These are phyloP conservation scores for Panicum hallii DNA, from an alignment of 202 grass and related monocot species.

Conservation along the genomic window DNA sequence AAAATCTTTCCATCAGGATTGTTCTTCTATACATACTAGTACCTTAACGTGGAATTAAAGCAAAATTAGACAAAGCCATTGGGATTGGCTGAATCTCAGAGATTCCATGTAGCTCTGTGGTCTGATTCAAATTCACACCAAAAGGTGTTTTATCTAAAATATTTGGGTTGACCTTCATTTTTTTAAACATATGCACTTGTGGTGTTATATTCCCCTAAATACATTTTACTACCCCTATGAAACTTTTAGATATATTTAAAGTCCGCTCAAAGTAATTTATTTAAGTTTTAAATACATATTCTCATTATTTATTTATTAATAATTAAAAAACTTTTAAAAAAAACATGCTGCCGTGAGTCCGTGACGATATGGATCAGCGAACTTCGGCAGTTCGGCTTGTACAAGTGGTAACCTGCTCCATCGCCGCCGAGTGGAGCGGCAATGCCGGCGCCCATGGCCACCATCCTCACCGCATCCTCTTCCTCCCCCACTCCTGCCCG, in stretches of 20 bases:
- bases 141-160: neutral
- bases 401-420: too few relatives aligned
- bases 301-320: too few relatives aligned
- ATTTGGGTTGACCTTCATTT: neutral
- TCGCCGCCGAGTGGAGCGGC: neutral
- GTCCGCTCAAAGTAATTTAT: too few relatives aligned
- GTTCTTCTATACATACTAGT: too few relatives aligned
- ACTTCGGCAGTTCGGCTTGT: neutral
- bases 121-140: neutral
- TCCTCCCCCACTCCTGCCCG: neutral
- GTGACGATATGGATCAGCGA: neutral
- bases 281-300: too few relatives aligned
- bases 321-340: too few relatives aligned
- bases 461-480: neutral
- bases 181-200: neutral
- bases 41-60: too few relatives aligned
- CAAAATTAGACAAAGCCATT: neutral
- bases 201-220: too few relatives aligned
- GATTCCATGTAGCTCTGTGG: too few relatives aligned
- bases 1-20: too few relatives aligned
- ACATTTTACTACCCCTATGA: too few relatives aligned
- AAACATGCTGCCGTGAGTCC: neutral
- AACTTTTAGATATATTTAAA: too few relatives aligned
- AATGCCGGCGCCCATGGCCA: constrained; percentile 26
- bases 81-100: neutral